phyloP scores from a whole-genome alignment of 768 basidiomycete genomes.

The Boletus eberwhitei region DNA sequence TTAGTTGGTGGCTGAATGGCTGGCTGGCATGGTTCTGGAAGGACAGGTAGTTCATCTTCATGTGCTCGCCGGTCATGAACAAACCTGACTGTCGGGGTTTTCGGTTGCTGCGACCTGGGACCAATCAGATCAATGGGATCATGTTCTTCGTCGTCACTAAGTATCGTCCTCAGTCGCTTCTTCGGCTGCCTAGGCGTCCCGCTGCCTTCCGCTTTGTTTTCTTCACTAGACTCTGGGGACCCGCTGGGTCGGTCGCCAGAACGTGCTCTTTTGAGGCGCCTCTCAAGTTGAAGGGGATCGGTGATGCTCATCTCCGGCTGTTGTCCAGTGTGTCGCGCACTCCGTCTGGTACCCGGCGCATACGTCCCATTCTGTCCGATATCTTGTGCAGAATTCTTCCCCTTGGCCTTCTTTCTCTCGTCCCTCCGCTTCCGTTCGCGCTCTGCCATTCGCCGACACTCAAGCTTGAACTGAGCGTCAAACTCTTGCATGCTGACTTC shows the following conservation, averaged over 20 bases:
- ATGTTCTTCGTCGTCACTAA: constrained; percentile 45
- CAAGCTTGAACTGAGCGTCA: constrained; percentile 69
- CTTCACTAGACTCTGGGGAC: constrained; percentile 44
- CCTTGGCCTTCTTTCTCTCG: constrained; percentile 43
- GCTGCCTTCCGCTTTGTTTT: constrained; percentile 41
- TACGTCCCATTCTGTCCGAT: constrained; percentile 32
- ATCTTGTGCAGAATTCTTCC: constrained; percentile 15
- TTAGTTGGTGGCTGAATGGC: not conserved
- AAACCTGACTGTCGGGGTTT: constrained; percentile 48
- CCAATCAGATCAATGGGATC: constrained; percentile 46
- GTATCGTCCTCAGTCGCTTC: constrained; percentile 44
- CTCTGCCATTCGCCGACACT: constrained; percentile 86
- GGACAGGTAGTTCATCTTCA: constrained; percentile 13
- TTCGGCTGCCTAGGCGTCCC: constrained; percentile 46
- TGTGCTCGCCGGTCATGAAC: constrained; percentile 32
- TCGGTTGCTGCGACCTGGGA: constrained; percentile 32
- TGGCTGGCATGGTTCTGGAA: constrained; percentile 6
- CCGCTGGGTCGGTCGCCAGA: constrained; percentile 53
- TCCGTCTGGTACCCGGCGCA: constrained; percentile 59
- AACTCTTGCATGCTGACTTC: constrained; percentile 86
- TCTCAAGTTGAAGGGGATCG: constrained; percentile 72
- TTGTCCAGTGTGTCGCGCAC: constrained; percentile 70
- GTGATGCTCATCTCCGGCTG: constrained; percentile 70
- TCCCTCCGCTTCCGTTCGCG: constrained; percentile 67
- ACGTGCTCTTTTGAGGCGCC: constrained; percentile 69